Evolutionary conservation across 306 rosid species (phyloP).

Genomic region (Castanospermum australe): DNA sequence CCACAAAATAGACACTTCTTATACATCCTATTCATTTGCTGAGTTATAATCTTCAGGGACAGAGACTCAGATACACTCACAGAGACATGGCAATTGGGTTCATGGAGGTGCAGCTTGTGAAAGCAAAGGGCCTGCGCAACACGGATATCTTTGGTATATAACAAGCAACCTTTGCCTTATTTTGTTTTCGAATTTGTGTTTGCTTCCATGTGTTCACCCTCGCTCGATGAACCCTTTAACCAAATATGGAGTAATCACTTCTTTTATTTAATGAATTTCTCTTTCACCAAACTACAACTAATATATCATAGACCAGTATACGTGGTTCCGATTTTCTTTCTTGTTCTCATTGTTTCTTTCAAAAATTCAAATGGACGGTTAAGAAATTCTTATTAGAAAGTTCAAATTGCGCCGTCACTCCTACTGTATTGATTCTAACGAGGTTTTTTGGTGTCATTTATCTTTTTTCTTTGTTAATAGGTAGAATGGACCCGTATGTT

Average conservation of each 20-base stretch:
- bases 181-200: background rate
- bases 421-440: background rate
- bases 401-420: background rate
- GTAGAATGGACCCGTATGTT: constrained; percentile 73
- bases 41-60: constrained; percentile 5
- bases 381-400: background rate
- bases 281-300: too few relatives aligned
- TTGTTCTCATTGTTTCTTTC: background rate
- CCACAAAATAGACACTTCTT: background rate
- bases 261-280: background rate
- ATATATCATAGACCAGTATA: too few relatives aligned
- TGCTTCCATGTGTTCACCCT: background rate
- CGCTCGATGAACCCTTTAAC: too few relatives aligned
- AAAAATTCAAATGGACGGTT: background rate
- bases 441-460: background rate
- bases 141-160: constrained; percentile 56
- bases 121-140: constrained; percentile 55
- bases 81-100: constrained; percentile 35
- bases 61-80: background rate
- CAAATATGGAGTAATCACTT: background rate
- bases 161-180: background rate
- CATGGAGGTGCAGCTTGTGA: constrained; percentile 39
- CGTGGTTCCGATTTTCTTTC: too few relatives aligned
- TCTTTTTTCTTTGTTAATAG: constrained; percentile 25
- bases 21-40: background rate